phyloP scores from a whole-genome alignment of 148 eudicot genomes.

The Pharnaceum exiguum region DNA sequence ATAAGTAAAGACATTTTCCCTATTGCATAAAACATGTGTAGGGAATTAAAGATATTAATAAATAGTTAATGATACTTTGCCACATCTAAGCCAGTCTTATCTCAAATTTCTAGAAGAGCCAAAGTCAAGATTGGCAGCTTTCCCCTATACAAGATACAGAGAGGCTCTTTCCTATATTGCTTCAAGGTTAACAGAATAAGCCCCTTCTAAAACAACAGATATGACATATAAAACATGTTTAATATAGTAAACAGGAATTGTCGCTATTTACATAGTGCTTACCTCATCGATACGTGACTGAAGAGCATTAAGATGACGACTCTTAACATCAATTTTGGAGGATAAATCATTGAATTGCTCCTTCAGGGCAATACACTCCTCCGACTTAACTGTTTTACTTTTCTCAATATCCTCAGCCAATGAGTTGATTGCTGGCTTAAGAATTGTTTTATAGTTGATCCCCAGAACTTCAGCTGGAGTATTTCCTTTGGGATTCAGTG shows the following conservation, averaged over 20 bases:
- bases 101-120: too few species aligned
- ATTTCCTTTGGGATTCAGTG: constrained; percentile 58
- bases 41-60: too few species aligned
- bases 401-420: constrained; percentile 60
- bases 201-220: not conserved
- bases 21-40: too few species aligned
- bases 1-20: too few species aligned
- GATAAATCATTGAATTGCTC: constrained; percentile 54
- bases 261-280: constrained; percentile 13
- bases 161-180: too few species aligned
- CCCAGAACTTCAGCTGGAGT: constrained; percentile 75
- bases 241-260: not conserved
- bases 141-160: too few species aligned
- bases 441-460: constrained; percentile 60
- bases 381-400: constrained; percentile 53
- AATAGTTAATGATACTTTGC: too few species aligned
- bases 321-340: constrained; percentile 59
- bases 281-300: constrained; percentile 65
- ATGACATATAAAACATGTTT: not conserved
- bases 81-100: too few species aligned
- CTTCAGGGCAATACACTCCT: constrained; percentile 73
- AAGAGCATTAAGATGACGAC: constrained; percentile 46
- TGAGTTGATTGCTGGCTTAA: constrained; percentile 60
- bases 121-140: too few species aligned
- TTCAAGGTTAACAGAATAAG: too few species aligned